Percentiles rank a stretch among this genome's conserved stretches.
Evolutionary conservation across 1,284 basidiomycete genomes (phyloP).

Genomic region (Naganishia liquefaciens): DNA sequence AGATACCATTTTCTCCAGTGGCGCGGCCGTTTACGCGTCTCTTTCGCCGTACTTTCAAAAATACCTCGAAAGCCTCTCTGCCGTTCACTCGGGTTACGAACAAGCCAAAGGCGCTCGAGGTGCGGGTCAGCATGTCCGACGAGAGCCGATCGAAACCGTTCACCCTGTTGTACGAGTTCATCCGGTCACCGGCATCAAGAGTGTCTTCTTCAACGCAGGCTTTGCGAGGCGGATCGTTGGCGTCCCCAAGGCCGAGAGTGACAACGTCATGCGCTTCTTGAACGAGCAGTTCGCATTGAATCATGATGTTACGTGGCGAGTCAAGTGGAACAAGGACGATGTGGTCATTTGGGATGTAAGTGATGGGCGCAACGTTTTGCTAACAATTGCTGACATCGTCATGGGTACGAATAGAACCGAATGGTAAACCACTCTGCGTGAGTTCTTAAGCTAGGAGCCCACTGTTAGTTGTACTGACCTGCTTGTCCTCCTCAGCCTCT

Average conservation of each 20-base stretch:
- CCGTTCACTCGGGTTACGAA: constrained; percentile 66
- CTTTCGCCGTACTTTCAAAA: constrained; percentile 67
- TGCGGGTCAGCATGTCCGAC: constrained; percentile 64
- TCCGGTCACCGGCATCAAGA: constrained; percentile 51
- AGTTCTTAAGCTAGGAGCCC: constrained; percentile 71
- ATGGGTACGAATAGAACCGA: constrained; percentile 46
- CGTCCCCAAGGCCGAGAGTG: constrained; percentile 75
- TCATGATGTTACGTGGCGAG: constrained; percentile 58
- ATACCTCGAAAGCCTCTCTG: constrained; percentile 67
- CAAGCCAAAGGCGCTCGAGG: constrained; percentile 64
- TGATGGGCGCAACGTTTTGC: neutral
- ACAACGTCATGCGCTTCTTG: constrained; percentile 67
- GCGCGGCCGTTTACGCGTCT: constrained; percentile 67
- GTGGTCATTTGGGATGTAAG: constrained; percentile 41
- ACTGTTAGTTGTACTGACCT: constrained; percentile 12
- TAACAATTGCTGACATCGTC: neutral
- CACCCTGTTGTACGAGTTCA: constrained; percentile 56
- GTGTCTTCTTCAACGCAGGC: constrained; percentile 53
- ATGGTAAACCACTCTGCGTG: constrained; percentile 73
- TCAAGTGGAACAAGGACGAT: constrained; percentile 49
- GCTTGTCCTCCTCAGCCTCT: constrained; percentile 41
- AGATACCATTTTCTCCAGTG: constrained; percentile 63
- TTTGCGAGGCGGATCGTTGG: constrained; percentile 67
- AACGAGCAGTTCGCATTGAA: constrained; percentile 69
- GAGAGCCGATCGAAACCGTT: constrained; percentile 68